phyloP scores from a whole-genome alignment of 1,139 yeast genomes.

The Diutina scorzettiae region DNA sequence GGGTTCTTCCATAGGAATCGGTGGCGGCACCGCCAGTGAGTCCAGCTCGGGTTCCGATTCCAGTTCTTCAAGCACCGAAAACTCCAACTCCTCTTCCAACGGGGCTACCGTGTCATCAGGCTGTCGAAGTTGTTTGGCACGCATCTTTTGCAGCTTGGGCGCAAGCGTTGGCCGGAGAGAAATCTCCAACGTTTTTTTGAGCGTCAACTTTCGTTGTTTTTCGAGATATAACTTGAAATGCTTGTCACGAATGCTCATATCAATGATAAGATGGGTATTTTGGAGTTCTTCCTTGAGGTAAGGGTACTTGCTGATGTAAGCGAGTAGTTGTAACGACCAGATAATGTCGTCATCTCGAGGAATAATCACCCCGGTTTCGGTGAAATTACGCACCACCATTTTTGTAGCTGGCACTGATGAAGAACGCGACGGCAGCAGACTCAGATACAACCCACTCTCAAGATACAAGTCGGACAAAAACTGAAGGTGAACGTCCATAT shows the following conservation, averaged over 20 bases:
- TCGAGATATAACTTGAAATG: conserved; percentile 28
- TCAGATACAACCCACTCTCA: conserved; percentile 16
- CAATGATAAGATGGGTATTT: conserved; percentile 49
- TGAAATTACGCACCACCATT: conserved; percentile 50
- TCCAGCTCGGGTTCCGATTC: conserved; percentile 5
- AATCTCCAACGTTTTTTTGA: conserved; percentile 21
- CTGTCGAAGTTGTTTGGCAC: background rate
- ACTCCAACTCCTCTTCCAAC: conserved; percentile 3
- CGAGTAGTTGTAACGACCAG: conserved; percentile 85
- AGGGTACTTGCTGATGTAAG: conserved; percentile 88
- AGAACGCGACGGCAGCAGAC: background rate
- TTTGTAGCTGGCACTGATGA: conserved; percentile 12
- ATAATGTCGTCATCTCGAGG: conserved; percentile 90
- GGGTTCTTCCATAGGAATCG: background rate
- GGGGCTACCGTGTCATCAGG: background rate
- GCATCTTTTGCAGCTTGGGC: conserved; percentile 24
- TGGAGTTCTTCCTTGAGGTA: conserved; percentile 64
- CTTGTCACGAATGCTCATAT: conserved; percentile 40
- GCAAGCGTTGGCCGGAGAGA: conserved; percentile 22
- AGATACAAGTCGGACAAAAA: conserved; percentile 31
- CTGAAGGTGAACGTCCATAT: conserved; percentile 33
- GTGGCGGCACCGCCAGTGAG: conserved; percentile 6
- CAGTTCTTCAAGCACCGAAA: conserved; percentile 1
- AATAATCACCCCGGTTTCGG: conserved; percentile 59
- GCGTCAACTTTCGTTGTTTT: conserved; percentile 24